Evolutionary conservation across 208 protist genomes (phyloP), one percentile per base, ranked within the genome.

Genomic region (Wallacemonas sp.): DNA sequence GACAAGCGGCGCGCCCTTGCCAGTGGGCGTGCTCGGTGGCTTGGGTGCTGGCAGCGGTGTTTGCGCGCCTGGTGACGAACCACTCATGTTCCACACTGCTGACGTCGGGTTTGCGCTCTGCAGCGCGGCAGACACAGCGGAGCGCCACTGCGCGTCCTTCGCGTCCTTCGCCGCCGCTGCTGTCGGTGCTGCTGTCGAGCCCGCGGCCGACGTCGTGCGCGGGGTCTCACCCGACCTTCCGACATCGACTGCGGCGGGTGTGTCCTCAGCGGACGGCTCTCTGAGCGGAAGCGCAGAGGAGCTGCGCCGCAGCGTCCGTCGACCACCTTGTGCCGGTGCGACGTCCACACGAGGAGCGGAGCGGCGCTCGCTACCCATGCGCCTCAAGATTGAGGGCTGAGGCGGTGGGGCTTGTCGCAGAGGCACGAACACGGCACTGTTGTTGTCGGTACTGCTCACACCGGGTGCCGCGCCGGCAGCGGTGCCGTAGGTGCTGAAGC

Each of bases 1-100:
- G 22, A 83, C 72, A 37, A 61, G 68, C 12, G 66, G 27, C 19
- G 19, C 39, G 9, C 72, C 82, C 13, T 54, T 53, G 24, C 60
- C 45, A 21, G 64, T 57, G 0, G 70, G 63, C 4, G 61, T 67
- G 45, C 41, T 54, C 3, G 73, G 77, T 15, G 55, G 46, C 44
- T 66, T 30, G 27, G 10, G 41, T 48, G 53, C 38, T 30, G 42
- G 52, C 39, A 8, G 52, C 63, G 34, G 36, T 37, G 12, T 15
- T 36, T 2, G 41, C n/a, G 9, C n/a, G n/a, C n/a, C n/a, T n/a
- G n/a, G n/a, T n/a, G n/a, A n/a, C n/a, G n/a, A n/a, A n/a, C n/a
- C n/a, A n/a, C n/a, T n/a, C n/a, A n/a, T n/a, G n/a, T n/a, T n/a
- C n/a, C n/a, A n/a, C n/a, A n/a, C n/a, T 59, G 32, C 10, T 39